Conservation (phyloP, 2,329 filamentous ascomycete species). For the Xylariaceae sp. region DNA sequence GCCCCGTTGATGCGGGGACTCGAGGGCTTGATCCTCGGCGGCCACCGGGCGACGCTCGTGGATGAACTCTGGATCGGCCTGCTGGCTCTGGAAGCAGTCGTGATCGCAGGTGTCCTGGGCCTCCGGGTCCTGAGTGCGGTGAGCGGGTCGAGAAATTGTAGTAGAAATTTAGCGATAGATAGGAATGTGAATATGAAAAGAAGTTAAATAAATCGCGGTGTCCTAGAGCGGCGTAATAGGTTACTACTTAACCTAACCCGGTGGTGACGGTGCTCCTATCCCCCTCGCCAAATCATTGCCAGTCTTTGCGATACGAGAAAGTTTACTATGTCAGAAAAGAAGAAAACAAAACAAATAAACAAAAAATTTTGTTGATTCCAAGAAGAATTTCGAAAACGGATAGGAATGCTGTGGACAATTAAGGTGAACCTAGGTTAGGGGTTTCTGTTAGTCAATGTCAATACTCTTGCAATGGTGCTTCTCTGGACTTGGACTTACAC, state of each 20-base stretch:
- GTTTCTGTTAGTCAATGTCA: background rate
- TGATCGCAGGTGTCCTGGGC: conserved; percentile 45
- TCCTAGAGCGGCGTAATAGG: background rate
- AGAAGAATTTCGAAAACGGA: too few species aligned
- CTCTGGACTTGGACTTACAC: background rate
- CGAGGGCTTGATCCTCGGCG: conserved; percentile 27
- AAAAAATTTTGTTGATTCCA: background rate
- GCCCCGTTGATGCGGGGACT: conserved; percentile 33
- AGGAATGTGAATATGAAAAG: background rate
- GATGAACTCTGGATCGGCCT: conserved; percentile 53
- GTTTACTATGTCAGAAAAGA: background rate
- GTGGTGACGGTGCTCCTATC: too few species aligned
- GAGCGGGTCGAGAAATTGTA: conserved; percentile 9
- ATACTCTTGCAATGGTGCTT: background rate
- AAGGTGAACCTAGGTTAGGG: conserved; percentile 5
- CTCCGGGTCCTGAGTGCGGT: conserved; percentile 17
- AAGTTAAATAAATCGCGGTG: background rate
- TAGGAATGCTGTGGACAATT: conserved; percentile 3
- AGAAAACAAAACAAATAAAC: background rate
- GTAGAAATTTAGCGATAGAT: background rate
- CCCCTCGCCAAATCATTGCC: too few species aligned
- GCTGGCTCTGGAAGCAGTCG: conserved; percentile 48
- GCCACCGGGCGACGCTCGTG: conserved; percentile 44
- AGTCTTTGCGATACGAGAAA: background rate
- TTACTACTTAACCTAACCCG: too few species aligned